A percentile compares a stretch with the other conserved stretches of the same genome.
These are phyloP conservation scores for Myxozyma geophila DNA, from an alignment of 805 yeast genomes.

Conservation along the genomic window DNA sequence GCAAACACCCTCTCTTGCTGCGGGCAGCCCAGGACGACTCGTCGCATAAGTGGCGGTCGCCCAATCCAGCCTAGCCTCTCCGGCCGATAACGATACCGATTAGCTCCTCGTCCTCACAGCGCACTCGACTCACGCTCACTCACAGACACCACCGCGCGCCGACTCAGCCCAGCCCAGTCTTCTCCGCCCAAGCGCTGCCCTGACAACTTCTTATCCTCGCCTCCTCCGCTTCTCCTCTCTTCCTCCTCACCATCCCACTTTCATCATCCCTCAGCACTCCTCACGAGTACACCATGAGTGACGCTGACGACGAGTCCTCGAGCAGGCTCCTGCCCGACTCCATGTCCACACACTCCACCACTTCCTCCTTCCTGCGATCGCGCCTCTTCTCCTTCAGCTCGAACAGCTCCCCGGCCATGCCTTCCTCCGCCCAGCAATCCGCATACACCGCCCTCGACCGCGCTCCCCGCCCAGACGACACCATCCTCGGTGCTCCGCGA, in stretches of 20 bases:
- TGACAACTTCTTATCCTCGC: background rate
- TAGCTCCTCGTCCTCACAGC: no score
- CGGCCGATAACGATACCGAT: no score
- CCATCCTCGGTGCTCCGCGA: slow-evolving; percentile 37
- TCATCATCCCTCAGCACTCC: slow-evolving; percentile 5
- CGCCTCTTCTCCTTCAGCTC: slow-evolving; percentile 32
- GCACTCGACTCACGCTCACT: no score
- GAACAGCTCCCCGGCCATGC: background rate
- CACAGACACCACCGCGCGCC: background rate
- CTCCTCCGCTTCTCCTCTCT: background rate
- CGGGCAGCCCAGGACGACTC: no score
- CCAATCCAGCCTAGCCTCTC: no score
- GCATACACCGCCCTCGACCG: slow-evolving; percentile 29
- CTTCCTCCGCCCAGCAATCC: slow-evolving; percentile 1
- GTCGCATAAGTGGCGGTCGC: no score
- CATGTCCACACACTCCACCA: slow-evolving; percentile 22
- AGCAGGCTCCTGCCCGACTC: slow-evolving; percentile 23
- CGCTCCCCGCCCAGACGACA: slow-evolving; percentile 26
- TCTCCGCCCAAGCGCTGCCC: no score
- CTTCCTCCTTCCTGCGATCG: slow-evolving; percentile 29
- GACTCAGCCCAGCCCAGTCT: background rate
- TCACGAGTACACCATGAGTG: slow-evolving; percentile 5
- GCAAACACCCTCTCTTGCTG: no score
- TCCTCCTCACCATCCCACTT: background rate
- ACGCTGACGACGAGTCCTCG: slow-evolving; percentile 22